Percentiles rank a stretch among this genome's conserved stretches.
phyloP scores from a whole-genome alignment of 495 filamentous ascomycete genomes.

The Parmelia sp. region DNA sequence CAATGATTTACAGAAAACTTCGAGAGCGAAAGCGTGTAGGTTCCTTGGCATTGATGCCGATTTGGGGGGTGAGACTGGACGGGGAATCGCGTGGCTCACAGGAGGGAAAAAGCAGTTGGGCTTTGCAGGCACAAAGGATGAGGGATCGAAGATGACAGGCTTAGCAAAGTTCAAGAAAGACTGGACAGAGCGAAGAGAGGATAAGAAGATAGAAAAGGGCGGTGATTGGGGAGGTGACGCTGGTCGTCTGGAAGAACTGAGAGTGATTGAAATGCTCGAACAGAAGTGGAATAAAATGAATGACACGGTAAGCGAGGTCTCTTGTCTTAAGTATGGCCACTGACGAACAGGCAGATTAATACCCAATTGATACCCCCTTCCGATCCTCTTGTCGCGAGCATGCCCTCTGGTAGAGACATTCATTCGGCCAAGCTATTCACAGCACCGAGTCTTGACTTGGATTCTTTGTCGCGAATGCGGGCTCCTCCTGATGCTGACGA shows the following conservation, averaged over 20 bases:
- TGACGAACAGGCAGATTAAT: conserved; percentile 54
- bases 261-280: conserved; percentile 80
- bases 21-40: conserved; percentile 74
- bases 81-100: conserved; percentile 75
- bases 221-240: conserved; percentile 75
- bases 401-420: conserved; percentile 86
- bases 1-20: conserved; percentile 64
- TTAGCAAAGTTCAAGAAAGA: conserved; percentile 66
- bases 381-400: conserved; percentile 59
- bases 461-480: conserved; percentile 47
- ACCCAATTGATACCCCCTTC: conserved; percentile 69
- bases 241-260: conserved; percentile 74
- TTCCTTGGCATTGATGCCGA: conserved; percentile 91
- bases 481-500: conserved; percentile 36
- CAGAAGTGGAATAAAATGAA: conserved; percentile 88
- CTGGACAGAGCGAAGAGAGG: conserved; percentile 62
- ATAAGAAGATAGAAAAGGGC: conserved; percentile 61
- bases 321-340: neutral
- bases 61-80: conserved; percentile 67
- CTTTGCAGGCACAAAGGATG: conserved; percentile 36
- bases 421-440: conserved; percentile 58
- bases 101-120: conserved; percentile 68
- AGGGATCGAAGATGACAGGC: conserved; percentile 42
- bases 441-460: conserved; percentile 50
- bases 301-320: conserved; percentile 62